Percentiles rank a stretch among this genome's conserved stretches.
These are phyloP conservation scores for Diaporthe helianthi DNA, from an alignment of 2,329 filamentous ascomycete genomes.

Conservation along the genomic window DNA sequence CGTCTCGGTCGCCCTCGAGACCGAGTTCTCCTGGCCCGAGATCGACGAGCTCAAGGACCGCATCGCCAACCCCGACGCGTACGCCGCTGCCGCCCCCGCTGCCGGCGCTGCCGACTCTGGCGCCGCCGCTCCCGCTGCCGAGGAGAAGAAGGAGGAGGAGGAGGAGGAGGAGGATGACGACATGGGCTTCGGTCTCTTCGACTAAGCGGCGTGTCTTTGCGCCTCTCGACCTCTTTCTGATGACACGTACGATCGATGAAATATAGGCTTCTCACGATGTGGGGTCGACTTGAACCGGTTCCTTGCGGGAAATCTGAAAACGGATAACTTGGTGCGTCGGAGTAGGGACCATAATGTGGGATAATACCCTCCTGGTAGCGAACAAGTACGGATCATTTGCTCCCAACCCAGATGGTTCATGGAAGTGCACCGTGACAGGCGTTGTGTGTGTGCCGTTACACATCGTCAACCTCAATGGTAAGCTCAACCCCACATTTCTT, in stretches of 20 bases:
- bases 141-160: constrained; percentile 68
- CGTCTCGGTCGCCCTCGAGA: constrained; percentile 86
- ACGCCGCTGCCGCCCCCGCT: constrained; percentile 81
- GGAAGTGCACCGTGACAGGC: constrained; percentile 25
- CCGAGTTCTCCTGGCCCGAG: constrained; percentile 91
- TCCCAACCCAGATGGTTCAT: constrained; percentile 10
- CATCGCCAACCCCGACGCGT: constrained; percentile 98
- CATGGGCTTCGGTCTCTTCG: constrained; percentile 78
- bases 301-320: constrained; percentile 16
- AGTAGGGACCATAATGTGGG: constrained; percentile 28
- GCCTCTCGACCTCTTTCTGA: neutral
- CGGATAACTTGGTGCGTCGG: constrained; percentile 31
- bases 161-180: constrained; percentile 73
- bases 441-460: neutral
- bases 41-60: constrained; percentile 99
- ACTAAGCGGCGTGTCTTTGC: constrained; percentile 25
- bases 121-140: constrained; percentile 57
- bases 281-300: constrained; percentile 5
- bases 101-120: constrained; percentile 60
- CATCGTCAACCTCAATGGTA: constrained; percentile 9
- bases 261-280: constrained; percentile 8
- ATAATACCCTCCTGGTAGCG: constrained; percentile 32
- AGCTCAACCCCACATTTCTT: constrained; percentile 34
- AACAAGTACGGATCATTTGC: constrained; percentile 35
- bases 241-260: constrained; percentile 29